These are phyloP conservation scores for Lithohypha guttulata DNA, from an alignment of 2,329 filamentous ascomycete genomes.

Conservation along the genomic window DNA sequence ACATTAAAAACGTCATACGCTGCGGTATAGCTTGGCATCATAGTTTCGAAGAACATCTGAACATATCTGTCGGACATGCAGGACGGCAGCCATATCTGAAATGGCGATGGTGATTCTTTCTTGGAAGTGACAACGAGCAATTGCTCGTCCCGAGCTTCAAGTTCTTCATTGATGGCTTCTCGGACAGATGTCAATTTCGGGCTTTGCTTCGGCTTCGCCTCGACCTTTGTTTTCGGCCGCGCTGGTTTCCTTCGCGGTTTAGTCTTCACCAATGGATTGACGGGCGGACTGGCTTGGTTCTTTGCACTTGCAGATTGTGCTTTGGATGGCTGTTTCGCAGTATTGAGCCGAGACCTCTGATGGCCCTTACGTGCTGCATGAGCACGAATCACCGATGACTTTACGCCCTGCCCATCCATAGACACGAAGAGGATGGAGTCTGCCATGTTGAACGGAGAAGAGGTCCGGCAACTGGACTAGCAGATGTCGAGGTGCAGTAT, in stretches of 20 bases:
- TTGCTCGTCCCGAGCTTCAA: not conserved
- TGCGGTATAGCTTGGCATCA: slow-evolving; percentile 7
- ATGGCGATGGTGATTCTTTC: not conserved
- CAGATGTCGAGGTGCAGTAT: too few species aligned
- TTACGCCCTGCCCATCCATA: not conserved
- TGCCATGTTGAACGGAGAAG: too few species aligned
- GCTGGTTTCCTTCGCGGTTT: not conserved
- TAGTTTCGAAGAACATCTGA: slow-evolving; percentile 3
- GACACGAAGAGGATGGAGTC: slow-evolving; percentile 3
- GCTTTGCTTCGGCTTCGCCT: not conserved
- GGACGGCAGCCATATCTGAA: slow-evolving; percentile 4
- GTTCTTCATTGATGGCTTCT: not conserved
- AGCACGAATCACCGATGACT: slow-evolving; percentile 4
- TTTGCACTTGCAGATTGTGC: not conserved
- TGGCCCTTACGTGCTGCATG: slow-evolving; percentile 4
- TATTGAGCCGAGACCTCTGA: slow-evolving; percentile 5
- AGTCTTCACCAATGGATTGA: not conserved
- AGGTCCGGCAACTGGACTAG: too few species aligned
- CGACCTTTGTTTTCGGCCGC: not conserved
- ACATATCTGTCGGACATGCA: slow-evolving; percentile 4
- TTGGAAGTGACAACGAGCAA: not conserved
- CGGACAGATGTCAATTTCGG: not conserved
- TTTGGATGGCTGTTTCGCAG: not conserved
- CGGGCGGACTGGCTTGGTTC: not conserved
- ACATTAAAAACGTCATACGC: slow-evolving; percentile 6